Percentiles rank a stretch among this genome's conserved stretches.
Evolutionary conservation across 768 basidiomycete genomes (phyloP).

Genomic region (Suillus subaureus): DNA sequence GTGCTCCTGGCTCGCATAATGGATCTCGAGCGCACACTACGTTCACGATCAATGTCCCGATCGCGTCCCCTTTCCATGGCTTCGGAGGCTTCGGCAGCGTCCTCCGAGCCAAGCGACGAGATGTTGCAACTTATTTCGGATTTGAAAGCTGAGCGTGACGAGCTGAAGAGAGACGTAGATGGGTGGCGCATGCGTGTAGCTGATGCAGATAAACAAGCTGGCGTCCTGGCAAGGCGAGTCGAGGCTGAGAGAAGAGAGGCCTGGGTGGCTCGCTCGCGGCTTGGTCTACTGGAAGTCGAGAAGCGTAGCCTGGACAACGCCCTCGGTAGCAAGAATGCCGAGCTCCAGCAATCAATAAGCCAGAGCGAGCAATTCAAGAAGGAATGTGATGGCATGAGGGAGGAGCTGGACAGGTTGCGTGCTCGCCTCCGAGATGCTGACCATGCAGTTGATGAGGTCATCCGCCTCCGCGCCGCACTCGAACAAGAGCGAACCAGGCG

Average conservation of each 20-base stretch:
- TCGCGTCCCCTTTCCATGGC: slow-evolving; percentile 55
- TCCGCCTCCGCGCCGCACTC: slow-evolving; percentile 33
- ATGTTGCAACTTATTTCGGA: slow-evolving; percentile 76
- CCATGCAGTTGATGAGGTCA: slow-evolving; percentile 25
- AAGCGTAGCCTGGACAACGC: slow-evolving; percentile 57
- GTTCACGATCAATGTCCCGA: slow-evolving; percentile 40
- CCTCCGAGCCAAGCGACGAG: slow-evolving; percentile 68
- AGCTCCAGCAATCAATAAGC: slow-evolving; percentile 31
- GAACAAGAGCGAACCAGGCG: slow-evolving; percentile 44
- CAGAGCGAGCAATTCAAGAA: slow-evolving; percentile 27
- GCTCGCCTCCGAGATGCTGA: slow-evolving; percentile 34
- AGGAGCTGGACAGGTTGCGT: slow-evolving; percentile 29
- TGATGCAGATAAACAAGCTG: slow-evolving; percentile 72
- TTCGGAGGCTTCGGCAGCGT: slow-evolving; percentile 42
- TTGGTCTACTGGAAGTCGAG: slow-evolving; percentile 67
- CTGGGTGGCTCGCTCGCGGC: slow-evolving; percentile 79
- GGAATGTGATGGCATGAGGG: slow-evolving; percentile 34
- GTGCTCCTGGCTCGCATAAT: slow-evolving; percentile 81
- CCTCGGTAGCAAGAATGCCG: slow-evolving; percentile 37
- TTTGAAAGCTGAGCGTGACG: slow-evolving; percentile 87
- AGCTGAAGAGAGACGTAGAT: slow-evolving; percentile 84
- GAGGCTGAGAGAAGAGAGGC: slow-evolving; percentile 82
- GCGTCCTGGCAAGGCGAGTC: slow-evolving; percentile 65
- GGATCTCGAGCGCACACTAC: slow-evolving; percentile 72
- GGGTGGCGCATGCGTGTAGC: slow-evolving; percentile 81